Evolutionary conservation across 225 moss, liverwort and hornwort genomes (phyloP).

Genomic region (Polytrichum formosum): DNA sequence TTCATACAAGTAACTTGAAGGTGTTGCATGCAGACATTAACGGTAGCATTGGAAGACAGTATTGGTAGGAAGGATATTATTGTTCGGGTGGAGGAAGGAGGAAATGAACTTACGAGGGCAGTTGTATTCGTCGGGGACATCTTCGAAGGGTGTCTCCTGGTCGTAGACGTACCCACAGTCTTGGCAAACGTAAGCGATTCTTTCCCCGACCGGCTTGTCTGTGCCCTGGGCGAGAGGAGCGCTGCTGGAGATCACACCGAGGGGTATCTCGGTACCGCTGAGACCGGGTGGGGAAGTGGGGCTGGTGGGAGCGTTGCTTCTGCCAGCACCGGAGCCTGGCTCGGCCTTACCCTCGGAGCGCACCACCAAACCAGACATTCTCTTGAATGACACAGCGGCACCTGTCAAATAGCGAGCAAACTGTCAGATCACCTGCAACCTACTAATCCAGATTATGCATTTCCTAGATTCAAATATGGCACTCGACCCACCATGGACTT

Average conservation of each 20-base stretch:
- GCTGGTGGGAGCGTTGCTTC: constrained; percentile 12
- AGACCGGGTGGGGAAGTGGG: constrained; percentile 31
- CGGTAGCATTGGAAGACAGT: too few relatives aligned
- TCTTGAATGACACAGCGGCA: constrained; percentile 15
- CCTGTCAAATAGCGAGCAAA: not conserved
- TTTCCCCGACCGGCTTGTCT: constrained; percentile 23
- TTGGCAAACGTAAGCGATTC: constrained; percentile 63
- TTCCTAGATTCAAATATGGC: not conserved
- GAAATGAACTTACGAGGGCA: constrained; percentile 35
- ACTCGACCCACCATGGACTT: too few relatives aligned
- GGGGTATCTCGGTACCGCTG: constrained; percentile 29
- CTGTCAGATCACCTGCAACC: too few relatives aligned
- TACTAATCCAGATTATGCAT: not conserved
- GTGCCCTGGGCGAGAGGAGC: constrained; percentile 53
- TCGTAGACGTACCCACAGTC: constrained; percentile 69
- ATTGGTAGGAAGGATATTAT: too few relatives aligned
- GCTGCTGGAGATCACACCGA: constrained; percentile 22
- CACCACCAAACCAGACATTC: constrained; percentile 15
- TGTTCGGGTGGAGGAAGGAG: not conserved
- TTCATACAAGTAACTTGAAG: too few relatives aligned
- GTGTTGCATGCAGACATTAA: too few relatives aligned
- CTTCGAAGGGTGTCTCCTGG: constrained; percentile 44
- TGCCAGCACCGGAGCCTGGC: constrained; percentile 22
- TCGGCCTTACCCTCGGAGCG: constrained; percentile 28
- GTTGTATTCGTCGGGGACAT: constrained; percentile 26